These are phyloP conservation scores for Chrysopogon serrulatus DNA, from an alignment of 176 grass and related monocot genomes.

Conservation along the genomic window DNA sequence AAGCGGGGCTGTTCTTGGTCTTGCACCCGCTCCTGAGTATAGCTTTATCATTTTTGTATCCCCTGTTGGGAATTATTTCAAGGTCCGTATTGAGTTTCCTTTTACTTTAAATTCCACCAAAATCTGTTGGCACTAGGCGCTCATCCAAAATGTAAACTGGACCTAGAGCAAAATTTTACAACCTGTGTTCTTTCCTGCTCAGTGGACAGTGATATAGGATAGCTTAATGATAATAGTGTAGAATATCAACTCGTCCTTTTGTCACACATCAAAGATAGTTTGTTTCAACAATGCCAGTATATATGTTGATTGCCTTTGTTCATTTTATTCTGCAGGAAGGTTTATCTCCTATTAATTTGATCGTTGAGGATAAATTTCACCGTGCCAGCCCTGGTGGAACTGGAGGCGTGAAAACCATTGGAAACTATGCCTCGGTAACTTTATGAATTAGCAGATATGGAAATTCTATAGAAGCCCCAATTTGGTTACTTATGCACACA, in stretches of 20 bases:
- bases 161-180: background rate
- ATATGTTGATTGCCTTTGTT: background rate
- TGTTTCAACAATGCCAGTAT: background rate
- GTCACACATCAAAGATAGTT: background rate
- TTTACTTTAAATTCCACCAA: background rate
- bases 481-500: background rate
- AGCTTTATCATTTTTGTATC: constrained; percentile 93
- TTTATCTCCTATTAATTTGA: constrained; percentile 86
- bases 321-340: constrained; percentile 61
- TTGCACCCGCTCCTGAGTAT: constrained; percentile 79
- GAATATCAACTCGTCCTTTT: background rate
- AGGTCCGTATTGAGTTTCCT: constrained; percentile 46
- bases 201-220: background rate
- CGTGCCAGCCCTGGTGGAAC: constrained; percentile 87
- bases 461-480: background rate
- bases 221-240: background rate
- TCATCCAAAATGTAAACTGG: background rate
- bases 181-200: background rate
- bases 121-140: background rate
- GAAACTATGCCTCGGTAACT: constrained; percentile 92
- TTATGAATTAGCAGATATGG: background rate
- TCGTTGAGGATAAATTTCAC: constrained; percentile 83
- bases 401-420: constrained; percentile 85
- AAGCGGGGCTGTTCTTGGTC: constrained; percentile 80
- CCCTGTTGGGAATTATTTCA: constrained; percentile 96